Base-by-base conservation (phyloP, 2,329 filamentous ascomycete species). In the Sarocladium kiliense region DNA sequence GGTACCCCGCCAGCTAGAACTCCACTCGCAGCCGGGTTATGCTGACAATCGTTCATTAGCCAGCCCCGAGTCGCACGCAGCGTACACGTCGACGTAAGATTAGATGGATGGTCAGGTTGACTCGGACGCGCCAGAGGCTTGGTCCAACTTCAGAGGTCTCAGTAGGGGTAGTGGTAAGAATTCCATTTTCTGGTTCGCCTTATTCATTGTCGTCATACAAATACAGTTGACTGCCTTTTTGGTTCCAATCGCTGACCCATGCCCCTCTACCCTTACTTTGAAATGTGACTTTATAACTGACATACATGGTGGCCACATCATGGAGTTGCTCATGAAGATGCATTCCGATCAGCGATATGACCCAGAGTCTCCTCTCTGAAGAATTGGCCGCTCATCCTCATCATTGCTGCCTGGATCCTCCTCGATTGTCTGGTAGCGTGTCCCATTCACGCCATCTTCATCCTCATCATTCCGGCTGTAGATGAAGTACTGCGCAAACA, bases 401-500 rank as follows among this genome's bases (percentile, higher is more conserved):
- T 51, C 47, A 18, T 51, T 51, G 21, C 47, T 51, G 9, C 26
- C 32, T 16, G 32, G 14, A 23, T 39, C 50, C 21, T 53, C 50
- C 34, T 53, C 50, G 30, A 53, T 53, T 4, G 50, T 30, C 5
- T 27, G 32, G 21, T 72, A 68, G 51, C 76, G 75, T 68, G 72
- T 64, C 16, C 68, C 65, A 53, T 63, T 66, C 34, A 60, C 59
- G 18, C 62, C 63, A 14, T 63, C 66, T 5, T 63, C 60, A n/a
- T 62, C 58, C 36, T 62, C 63, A 14, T 64, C 61, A 34, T 16
- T 50, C 55, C 73, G 73, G 60, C 77, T 80, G 69, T 97, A 97
- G 65, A 96, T 69, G 68, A 95, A 97, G 67, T 96, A 97, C 71
- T 97, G 93, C 11, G 84, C 82, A 70, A 97, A 97, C 2, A 97